These are phyloP conservation scores for Mortierella sp. DNA, from an alignment of 371 early-diverging fungal genomes.

Conservation along the genomic window DNA sequence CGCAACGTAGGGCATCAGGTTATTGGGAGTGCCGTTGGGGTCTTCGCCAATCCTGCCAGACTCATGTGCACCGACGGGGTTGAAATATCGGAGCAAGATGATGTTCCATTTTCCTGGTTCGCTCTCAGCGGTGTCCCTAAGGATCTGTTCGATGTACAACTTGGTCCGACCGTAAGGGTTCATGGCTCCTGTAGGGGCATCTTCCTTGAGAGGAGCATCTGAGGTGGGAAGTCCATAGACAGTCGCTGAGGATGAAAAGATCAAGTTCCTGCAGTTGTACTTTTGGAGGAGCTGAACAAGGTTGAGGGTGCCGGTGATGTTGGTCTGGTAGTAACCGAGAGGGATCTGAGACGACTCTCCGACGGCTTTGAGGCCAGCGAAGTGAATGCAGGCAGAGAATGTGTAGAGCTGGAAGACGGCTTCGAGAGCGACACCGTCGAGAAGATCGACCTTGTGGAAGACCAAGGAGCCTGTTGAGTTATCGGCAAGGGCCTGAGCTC, in stretches of 20 bases:
- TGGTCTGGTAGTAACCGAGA: slow-evolving; percentile 91
- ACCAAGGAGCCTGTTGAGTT: slow-evolving; percentile 69
- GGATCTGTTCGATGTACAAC: slow-evolving; percentile 84
- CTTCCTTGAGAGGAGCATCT: slow-evolving; percentile 72
- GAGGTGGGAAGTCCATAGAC: slow-evolving; percentile 80
- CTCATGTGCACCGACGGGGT: slow-evolving; percentile 92
- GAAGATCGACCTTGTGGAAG: slow-evolving; percentile 74
- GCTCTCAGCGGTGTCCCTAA: slow-evolving; percentile 73
- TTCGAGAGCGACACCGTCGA: slow-evolving; percentile 57
- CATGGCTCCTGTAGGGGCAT: slow-evolving; percentile 71
- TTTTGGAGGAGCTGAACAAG: slow-evolving; percentile 78
- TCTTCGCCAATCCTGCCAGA: slow-evolving; percentile 93
- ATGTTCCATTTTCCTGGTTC: slow-evolving; percentile 53
- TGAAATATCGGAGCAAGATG: slow-evolving; percentile 81
- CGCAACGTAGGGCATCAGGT: slow-evolving; percentile 90
- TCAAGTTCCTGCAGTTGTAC: slow-evolving; percentile 77
- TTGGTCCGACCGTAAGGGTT: slow-evolving; percentile 95
- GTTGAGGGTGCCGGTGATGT: slow-evolving; percentile 85
- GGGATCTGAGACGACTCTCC: slow-evolving; percentile 88
- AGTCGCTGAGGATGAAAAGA: slow-evolving; percentile 93
- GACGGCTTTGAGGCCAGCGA: slow-evolving; percentile 94
- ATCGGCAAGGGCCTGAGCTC: slow-evolving; percentile 77
- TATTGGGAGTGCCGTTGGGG: slow-evolving; percentile 88
- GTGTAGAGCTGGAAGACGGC: slow-evolving; percentile 74
- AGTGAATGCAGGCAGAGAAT: slow-evolving; percentile 90